A percentile compares a stretch with the other conserved stretches of the same genome.
Evolutionary conservation across 2,329 filamentous ascomycete species (phyloP).

Genomic region (Colletotrichum graminicola): DNA sequence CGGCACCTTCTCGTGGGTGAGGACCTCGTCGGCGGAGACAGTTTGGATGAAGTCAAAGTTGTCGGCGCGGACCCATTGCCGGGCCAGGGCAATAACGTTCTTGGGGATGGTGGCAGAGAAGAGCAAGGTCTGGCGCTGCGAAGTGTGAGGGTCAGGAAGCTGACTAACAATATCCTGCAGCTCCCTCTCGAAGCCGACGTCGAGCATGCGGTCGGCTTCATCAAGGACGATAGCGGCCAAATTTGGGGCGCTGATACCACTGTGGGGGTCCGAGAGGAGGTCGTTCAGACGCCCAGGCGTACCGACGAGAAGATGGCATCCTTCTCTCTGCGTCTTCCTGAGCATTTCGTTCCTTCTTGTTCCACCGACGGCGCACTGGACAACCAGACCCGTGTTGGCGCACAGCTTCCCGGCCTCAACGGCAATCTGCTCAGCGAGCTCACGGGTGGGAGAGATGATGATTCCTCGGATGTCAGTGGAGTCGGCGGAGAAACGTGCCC

Average conservation of each 20-base stretch:
- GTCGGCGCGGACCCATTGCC: slow-evolving; percentile 78
- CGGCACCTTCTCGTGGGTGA: slow-evolving; percentile 87
- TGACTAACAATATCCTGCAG: slow-evolving; percentile 70
- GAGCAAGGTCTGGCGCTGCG: slow-evolving; percentile 88
- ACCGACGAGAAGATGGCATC: slow-evolving; percentile 90
- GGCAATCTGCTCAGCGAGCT: slow-evolving; percentile 84
- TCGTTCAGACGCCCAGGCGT: slow-evolving; percentile 92
- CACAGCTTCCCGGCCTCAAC: slow-evolving; percentile 80
- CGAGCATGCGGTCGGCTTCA: slow-evolving; percentile 97
- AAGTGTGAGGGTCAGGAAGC: slow-evolving; percentile 73
- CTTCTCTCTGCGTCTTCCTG: slow-evolving; percentile 74
- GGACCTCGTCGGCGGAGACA: slow-evolving; percentile 82
- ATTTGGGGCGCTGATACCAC: slow-evolving; percentile 77
- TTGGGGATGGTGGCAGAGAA: slow-evolving; percentile 94
- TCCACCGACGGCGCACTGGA: slow-evolving; percentile 89
- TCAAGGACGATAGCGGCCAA: slow-evolving; percentile 95
- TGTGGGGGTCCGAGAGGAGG: slow-evolving; percentile 75
- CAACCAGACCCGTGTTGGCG: slow-evolving; percentile 72
- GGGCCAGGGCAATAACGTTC: slow-evolving; percentile 84
- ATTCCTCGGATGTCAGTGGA: slow-evolving; percentile 75
- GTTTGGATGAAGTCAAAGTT: slow-evolving; percentile 93
- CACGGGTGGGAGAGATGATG: slow-evolving; percentile 82
- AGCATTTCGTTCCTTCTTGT: slow-evolving; percentile 82
- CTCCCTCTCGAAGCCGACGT: slow-evolving; percentile 84
- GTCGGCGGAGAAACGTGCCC: slow-evolving; percentile 52